Percentiles rank a stretch among this genome's conserved stretches.
These are phyloP conservation scores for Pseudogymnoascus destructans DNA, from an alignment of 2,329 filamentous ascomycete genomes.

Conservation along the genomic window DNA sequence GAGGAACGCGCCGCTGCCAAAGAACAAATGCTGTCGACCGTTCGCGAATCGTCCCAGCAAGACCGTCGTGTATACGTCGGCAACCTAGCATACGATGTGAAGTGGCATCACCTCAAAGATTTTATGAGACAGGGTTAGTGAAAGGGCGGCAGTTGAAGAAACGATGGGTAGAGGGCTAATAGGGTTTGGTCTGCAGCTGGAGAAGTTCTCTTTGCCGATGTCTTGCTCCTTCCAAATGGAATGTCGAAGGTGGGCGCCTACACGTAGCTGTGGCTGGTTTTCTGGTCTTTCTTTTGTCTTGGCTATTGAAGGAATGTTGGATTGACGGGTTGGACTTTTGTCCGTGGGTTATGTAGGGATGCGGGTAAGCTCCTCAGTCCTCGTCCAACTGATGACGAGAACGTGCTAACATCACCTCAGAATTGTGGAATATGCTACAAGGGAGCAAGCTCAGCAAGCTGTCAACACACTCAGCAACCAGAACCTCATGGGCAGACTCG, in stretches of 20 bases:
- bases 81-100: slow-evolving; percentile 98
- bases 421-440: slow-evolving; percentile 99
- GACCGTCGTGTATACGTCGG: slow-evolving; percentile 99
- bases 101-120: slow-evolving; percentile 99
- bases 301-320: slow-evolving; percentile 77
- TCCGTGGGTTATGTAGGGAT: slow-evolving; percentile 93
- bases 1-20: slow-evolving; percentile 75
- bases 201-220: slow-evolving; percentile 98
- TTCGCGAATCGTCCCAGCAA: slow-evolving; percentile 91
- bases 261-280: slow-evolving; percentile 77
- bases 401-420: slow-evolving; percentile 33
- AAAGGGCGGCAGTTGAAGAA: slow-evolving; percentile 14
- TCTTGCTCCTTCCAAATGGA: slow-evolving; percentile 98
- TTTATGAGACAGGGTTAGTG: slow-evolving; percentile 97
- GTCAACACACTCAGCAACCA: slow-evolving; percentile 98
- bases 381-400: slow-evolving; percentile 8
- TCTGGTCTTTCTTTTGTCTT: slow-evolving; percentile 49
- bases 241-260: slow-evolving; percentile 99
- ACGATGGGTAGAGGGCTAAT: slow-evolving; percentile 29
- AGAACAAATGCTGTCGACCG: slow-evolving; percentile 91
- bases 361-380: slow-evolving; percentile 64
- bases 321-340: slow-evolving; percentile 97
- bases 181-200: slow-evolving; percentile 51
- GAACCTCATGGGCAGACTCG: slow-evolving; percentile 94
- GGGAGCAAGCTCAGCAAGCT: slow-evolving; percentile 96